These are phyloP conservation scores for Marsdenia floribunda DNA, from an alignment of 257 asterid genomes.

Conservation along the genomic window DNA sequence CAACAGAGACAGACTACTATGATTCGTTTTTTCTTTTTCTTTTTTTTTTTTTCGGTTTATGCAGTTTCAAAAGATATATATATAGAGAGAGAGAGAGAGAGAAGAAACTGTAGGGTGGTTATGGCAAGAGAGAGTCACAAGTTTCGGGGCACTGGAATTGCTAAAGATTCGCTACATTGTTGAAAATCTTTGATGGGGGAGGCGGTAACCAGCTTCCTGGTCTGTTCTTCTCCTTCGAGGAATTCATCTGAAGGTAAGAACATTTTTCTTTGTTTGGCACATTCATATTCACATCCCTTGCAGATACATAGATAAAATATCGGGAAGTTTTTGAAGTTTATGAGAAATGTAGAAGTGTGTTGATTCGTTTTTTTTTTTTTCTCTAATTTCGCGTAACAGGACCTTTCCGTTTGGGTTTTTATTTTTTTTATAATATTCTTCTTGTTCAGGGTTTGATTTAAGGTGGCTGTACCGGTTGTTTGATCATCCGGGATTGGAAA, in stretches of 20 bases:
- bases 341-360: neutral
- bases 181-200: constrained; percentile 39
- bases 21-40: neutral
- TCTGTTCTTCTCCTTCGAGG: constrained; percentile 39
- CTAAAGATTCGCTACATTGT: constrained; percentile 51
- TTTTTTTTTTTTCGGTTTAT: no score
- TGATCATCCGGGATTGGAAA: constrained; percentile 33
- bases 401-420: constrained; percentile 11
- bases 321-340: neutral
- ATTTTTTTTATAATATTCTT: neutral
- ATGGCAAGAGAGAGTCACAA: constrained; percentile 37
- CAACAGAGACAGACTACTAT: neutral
- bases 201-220: constrained; percentile 48
- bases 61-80: neutral
- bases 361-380: neutral
- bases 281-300: neutral
- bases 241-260: constrained; percentile 59
- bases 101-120: constrained; percentile 27
- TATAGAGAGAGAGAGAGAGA: neutral
- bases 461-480: constrained; percentile 16
- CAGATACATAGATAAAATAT: neutral
- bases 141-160: constrained; percentile 39
- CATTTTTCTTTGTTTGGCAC: neutral
- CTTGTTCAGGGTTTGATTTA: constrained; percentile 32
- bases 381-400: constrained; percentile 2